Base-by-base conservation (phyloP, 2,329 filamentous ascomycete genomes). In the Epichloe uncinata region DNA sequence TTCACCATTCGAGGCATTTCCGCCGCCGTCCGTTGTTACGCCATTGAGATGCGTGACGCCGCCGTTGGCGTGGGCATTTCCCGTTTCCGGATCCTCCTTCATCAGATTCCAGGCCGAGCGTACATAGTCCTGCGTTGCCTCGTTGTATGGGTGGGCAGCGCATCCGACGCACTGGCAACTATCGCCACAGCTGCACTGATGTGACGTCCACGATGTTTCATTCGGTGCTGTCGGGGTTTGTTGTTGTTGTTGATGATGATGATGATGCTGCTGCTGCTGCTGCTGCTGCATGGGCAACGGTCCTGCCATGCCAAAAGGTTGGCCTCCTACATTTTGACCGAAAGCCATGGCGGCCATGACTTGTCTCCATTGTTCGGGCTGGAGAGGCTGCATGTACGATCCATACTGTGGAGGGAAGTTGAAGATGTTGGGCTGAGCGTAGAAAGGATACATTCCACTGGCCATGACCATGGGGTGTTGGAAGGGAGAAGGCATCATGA, bases 141-240 rank as follows among this genome's bases (percentile, higher is more conserved):
- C 71, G 56, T 85, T 85, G 58, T 81, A 83, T 12, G 82, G 80
- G 60, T 85, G 82, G 2, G 77, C 78, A 5, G 79, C 73, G 60
- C 83, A 87, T 11, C 81, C 82, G 36, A 85, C 68, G 59, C 83
- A 87, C 55, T 81, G 74, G 55, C 83, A 87, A 30, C 69, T 69
- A 49, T 82, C 77, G 18, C 83, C 83, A 58, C 83, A 87, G 45
- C 71, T 70, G 57, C 83, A 87, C 49, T 63, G 68, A 43, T 68
- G 67, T 48, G 61, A 66, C 18, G 63, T 69, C 55, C 63, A 66
- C 3, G 57, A 51, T 3, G 56, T 51, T n/a, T 48, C 49, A n/a
- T 56, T 57, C 20, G 46, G 35, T 33, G 51, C 47, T 34, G 47
- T 59, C 49, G 42, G 52, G 1, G 40, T 34, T 20, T 26, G 15